Conservation (phyloP, 2,329 filamentous ascomycete species). For the Exophiala calicioides region DNA sequence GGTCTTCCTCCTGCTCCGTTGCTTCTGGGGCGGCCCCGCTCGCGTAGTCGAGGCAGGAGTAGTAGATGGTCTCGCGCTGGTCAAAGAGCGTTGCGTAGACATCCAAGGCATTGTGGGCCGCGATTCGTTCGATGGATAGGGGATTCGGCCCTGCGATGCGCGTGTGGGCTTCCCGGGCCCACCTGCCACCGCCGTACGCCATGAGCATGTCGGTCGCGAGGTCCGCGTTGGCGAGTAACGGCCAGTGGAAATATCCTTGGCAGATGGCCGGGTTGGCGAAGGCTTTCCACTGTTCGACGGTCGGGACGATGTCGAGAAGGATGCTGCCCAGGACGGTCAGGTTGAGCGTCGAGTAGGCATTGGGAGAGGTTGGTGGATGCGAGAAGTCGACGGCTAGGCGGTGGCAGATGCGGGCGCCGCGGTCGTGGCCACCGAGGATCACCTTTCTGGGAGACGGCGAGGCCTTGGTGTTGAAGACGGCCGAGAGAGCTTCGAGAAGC, state of each 20-base stretch:
- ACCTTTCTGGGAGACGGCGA: slow-evolving; percentile 35
- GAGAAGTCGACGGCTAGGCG: slow-evolving; percentile 48
- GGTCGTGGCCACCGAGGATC: slow-evolving; percentile 53
- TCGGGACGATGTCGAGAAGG: slow-evolving; percentile 54
- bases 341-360: slow-evolving; percentile 16
- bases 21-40: slow-evolving; percentile 47
- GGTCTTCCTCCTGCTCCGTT: slow-evolving; percentile 47
- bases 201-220: slow-evolving; percentile 47
- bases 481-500: slow-evolving; percentile 44
- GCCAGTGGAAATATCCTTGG: slow-evolving; percentile 53
- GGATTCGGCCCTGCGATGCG: slow-evolving; percentile 35
- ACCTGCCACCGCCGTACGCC: slow-evolving; percentile 45
- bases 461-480: slow-evolving; percentile 34
- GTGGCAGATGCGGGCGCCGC: slow-evolving; percentile 53
- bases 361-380: slow-evolving; percentile 10
- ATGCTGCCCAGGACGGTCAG: slow-evolving; percentile 44
- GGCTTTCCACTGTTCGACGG: slow-evolving; percentile 47
- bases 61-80: slow-evolving; percentile 44
- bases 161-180: slow-evolving; percentile 38
- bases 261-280: slow-evolving; percentile 42
- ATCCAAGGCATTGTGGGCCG: slow-evolving; percentile 41
- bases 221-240: slow-evolving; percentile 51
- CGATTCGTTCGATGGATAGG: slow-evolving; percentile 23
- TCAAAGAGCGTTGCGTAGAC: slow-evolving; percentile 49
- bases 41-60: slow-evolving; percentile 51